A percentile compares a stretch with the other conserved stretches of the same genome.
Conservation (phyloP, 306 rosid species). For the Lathyrus oleraceus region DNA sequence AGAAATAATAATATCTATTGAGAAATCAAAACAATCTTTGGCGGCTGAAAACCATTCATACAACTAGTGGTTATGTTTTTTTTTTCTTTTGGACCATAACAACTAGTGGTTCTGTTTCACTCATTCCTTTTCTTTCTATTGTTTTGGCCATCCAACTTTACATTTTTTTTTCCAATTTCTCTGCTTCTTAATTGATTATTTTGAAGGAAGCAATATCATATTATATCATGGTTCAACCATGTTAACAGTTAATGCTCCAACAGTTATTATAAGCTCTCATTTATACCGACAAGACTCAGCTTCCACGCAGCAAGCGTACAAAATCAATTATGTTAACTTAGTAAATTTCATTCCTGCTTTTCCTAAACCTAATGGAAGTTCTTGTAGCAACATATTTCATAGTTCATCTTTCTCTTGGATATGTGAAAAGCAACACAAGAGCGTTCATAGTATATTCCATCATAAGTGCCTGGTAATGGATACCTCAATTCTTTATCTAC, state of each 20-base stretch:
- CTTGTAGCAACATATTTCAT: conserved; percentile 40
- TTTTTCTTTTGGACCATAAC: background rate
- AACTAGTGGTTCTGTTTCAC: conserved; percentile 32
- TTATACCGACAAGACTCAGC: conserved; percentile 44
- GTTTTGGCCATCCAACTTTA: background rate
- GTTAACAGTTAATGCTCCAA: conserved; percentile 65
- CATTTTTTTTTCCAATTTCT: background rate
- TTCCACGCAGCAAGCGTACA: conserved; percentile 49
- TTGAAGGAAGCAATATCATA: conserved; percentile 43
- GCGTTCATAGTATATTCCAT: conserved; percentile 47
- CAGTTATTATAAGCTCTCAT: conserved; percentile 50
- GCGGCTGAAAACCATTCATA: conserved; percentile 44
- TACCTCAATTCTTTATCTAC: background rate
- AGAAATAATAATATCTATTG: background rate
- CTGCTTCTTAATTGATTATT: conserved; percentile 1
- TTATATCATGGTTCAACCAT: conserved; percentile 75
- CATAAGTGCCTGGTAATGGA: conserved; percentile 68
- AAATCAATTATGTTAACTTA: conserved; percentile 55
- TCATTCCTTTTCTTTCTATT: background rate
- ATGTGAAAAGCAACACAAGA: conserved; percentile 56
- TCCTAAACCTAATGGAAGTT: conserved; percentile 39
- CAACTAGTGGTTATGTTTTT: background rate
- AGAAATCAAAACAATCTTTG: conserved; percentile 41
- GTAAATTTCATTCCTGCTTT: conserved; percentile 39
- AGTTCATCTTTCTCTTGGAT: conserved; percentile 54